phyloP scores from a whole-genome alignment of 352 stramenopile species.

The Phytophthora kernoviae region DNA sequence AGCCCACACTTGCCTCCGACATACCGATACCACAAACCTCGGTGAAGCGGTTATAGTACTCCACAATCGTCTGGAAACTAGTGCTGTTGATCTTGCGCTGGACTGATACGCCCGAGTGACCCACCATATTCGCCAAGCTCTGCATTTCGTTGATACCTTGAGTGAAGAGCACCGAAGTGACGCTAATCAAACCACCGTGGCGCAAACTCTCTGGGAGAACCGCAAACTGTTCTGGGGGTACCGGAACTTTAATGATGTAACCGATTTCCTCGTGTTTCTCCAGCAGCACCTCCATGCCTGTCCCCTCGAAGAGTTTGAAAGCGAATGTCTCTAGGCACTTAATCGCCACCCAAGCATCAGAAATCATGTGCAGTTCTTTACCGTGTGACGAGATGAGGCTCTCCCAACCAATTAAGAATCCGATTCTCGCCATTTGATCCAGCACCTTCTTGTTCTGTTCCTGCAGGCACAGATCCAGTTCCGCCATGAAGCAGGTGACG shows the following conservation, averaged over 20 bases:
- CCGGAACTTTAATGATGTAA: constrained; percentile 71
- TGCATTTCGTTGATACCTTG: constrained; percentile 96
- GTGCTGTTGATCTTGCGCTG: constrained; percentile 86
- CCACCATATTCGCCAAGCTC: constrained; percentile 90
- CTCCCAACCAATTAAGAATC: constrained; percentile 94
- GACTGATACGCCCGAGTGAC: constrained; percentile 78
- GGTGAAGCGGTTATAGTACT: constrained; percentile 78
- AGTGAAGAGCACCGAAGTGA: constrained; percentile 85
- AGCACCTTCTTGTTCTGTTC: constrained; percentile 64
- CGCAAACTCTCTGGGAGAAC: constrained; percentile 58
- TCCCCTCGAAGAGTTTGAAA: constrained; percentile 71
- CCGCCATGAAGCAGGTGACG: constrained; percentile 78
- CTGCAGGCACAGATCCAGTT: constrained; percentile 77
- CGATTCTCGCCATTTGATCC: constrained; percentile 70
- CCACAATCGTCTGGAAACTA: constrained; percentile 69
- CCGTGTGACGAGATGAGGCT: constrained; percentile 95
- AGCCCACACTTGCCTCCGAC: constrained; percentile 57
- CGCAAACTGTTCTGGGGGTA: constrained; percentile 50
- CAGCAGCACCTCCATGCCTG: constrained; percentile 53
- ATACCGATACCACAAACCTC: constrained; percentile 40
- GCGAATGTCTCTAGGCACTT: constrained; percentile 88
- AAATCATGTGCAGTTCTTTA: constrained; percentile 96
- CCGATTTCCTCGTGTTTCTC: constrained; percentile 64
- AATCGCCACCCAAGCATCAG: constrained; percentile 89
- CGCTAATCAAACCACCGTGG: constrained; percentile 58